Evolutionary conservation across 225 moss, liverwort and hornwort species (phyloP).

Genomic region (Asterella californica): DNA sequence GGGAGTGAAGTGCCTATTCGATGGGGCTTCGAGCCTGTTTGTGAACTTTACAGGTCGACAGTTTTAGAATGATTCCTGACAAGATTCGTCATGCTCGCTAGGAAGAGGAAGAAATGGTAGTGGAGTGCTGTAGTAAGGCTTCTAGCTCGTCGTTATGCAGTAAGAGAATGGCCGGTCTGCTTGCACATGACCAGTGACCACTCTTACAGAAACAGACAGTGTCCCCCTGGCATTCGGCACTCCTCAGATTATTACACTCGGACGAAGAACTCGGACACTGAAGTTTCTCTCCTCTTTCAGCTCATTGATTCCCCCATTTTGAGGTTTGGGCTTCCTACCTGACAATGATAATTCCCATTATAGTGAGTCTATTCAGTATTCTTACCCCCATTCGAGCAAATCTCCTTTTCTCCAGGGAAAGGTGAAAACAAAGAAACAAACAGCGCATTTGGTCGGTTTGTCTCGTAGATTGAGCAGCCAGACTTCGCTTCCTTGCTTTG

Average conservation of each 20-base stretch:
- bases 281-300: not conserved
- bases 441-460: not conserved
- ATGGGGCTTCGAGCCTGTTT: no score
- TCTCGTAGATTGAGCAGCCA: not conserved
- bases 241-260: not conserved
- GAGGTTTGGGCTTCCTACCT: not conserved
- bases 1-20: no score
- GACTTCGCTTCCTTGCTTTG: not conserved
- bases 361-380: not conserved
- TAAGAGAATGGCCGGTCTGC: not conserved
- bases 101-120: not conserved
- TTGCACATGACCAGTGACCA: not conserved
- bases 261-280: not conserved
- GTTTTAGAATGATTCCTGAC: no score
- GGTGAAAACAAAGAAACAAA: not conserved
- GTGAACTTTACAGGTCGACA: no score
- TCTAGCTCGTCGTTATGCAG: not conserved
- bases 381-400: not conserved
- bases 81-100: no score
- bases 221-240: slow-evolving; percentile 1
- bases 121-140: not conserved
- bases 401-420: not conserved
- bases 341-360: not conserved
- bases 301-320: not conserved
- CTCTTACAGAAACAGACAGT: slow-evolving; percentile 5